phyloP scores from a whole-genome alignment of 1,284 basidiomycete genomes.

The Marasmius oreades region DNA sequence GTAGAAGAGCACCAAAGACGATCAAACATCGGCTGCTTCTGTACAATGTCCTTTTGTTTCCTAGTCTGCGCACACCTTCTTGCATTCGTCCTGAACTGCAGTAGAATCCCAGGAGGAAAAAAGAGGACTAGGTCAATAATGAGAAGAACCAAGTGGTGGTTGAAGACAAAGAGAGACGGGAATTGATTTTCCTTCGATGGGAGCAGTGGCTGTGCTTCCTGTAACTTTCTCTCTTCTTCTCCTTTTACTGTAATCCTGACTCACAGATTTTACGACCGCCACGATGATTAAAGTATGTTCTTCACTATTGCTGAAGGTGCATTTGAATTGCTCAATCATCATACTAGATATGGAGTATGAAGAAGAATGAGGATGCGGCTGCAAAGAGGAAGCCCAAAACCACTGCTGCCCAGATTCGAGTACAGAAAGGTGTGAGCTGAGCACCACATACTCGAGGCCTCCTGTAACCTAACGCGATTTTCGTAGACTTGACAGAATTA shows the following conservation, averaged over 20 bases:
- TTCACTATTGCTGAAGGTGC: neutral
- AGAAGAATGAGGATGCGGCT: slow-evolving; percentile 93
- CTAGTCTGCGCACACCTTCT: slow-evolving; percentile 42
- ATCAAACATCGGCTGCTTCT: slow-evolving; percentile 81
- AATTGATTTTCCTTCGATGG: too few relatives aligned
- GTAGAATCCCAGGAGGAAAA: slow-evolving; percentile 43
- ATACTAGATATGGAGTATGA: slow-evolving; percentile 91
- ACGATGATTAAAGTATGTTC: slow-evolving; percentile 56
- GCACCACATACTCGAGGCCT: neutral
- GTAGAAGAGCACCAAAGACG: slow-evolving; percentile 76
- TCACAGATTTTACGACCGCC: slow-evolving; percentile 27
- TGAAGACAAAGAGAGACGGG: too few relatives aligned
- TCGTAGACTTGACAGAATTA: slow-evolving; percentile 90
- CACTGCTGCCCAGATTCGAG: slow-evolving; percentile 94
- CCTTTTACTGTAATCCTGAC: neutral
- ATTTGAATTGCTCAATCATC: neutral
- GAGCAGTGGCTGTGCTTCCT: neutral
- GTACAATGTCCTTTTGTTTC: slow-evolving; percentile 9
- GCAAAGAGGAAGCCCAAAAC: slow-evolving; percentile 97
- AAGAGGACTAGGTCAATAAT: slow-evolving; percentile 79
- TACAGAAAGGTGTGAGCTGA: slow-evolving; percentile 87
- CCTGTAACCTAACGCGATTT: neutral
- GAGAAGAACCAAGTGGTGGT: slow-evolving; percentile 45
- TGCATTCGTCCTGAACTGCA: slow-evolving; percentile 56
- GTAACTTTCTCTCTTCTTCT: neutral